Base-by-base conservation (phyloP, 2,329 filamentous ascomycete species). In the Colletotrichum siamense region DNA sequence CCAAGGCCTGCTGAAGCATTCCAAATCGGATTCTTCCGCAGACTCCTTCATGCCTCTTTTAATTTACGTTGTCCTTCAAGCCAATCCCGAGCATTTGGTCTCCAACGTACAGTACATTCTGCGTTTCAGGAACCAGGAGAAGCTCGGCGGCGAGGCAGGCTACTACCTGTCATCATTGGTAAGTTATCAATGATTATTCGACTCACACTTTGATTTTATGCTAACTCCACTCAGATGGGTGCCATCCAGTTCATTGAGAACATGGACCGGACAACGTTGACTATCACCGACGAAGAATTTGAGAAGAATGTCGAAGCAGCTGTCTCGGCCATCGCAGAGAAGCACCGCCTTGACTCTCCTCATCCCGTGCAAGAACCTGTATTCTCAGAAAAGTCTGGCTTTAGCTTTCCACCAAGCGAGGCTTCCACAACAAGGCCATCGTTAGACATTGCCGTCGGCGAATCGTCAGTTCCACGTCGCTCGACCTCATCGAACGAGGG, bases 91-190 rank as follows among this genome's bases (percentile, higher is more conserved):
- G 77, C 95, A 99, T 84, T 88, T 99, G 39, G 96, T 99, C 30
- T 98, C 96, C 75, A 99, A 99, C 84, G 95, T 99, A 5, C 97
- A 99, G 85, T 99, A 99, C 84, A 99, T 99, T 78, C 89, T 99
- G 68, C 93, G 98, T 62, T 99, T 99, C 87, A 93, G 97, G 68
- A 98, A 99, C 82, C 97, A 98, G 85, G 97, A 99, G 69, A 99
- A 99, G 84, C 92, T 99, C 2, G 95, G 95, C 28, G 97, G 97
- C n/a, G 97, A 99, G 87, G 96, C 97, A 16, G 97, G 97, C 15
- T 99, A 99, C 85, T 99, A 99, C 85, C 91, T 99, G 71, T 99
- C 96, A 36, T 99, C 97, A 9, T 87, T 99, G 79, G 94, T 96
- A 87, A 81, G 90, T 22, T 13, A 8, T 8, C 3, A 82, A 63